Conservation (phyloP, 2,329 filamentous ascomycete genomes). For the Penicillium aurantiogriseum region DNA sequence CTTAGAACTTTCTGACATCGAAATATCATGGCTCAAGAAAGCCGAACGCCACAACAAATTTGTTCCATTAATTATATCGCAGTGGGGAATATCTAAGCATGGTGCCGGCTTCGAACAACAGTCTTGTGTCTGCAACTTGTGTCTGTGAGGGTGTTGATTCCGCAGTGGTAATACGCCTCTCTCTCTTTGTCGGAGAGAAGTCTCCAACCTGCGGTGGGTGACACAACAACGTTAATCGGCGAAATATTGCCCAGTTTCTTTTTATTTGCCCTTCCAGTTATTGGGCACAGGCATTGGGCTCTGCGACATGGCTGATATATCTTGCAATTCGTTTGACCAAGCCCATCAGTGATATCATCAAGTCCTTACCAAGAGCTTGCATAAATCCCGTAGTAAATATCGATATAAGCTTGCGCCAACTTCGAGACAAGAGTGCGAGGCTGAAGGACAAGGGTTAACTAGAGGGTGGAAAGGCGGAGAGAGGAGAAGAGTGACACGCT, state of each 20-base stretch:
- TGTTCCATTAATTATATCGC: background rate
- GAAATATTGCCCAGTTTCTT: background rate
- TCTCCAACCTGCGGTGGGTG: background rate
- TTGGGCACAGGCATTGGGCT: background rate
- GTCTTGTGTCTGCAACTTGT: background rate
- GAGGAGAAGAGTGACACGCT: background rate
- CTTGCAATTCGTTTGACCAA: background rate
- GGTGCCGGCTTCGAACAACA: background rate
- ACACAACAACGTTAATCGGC: background rate
- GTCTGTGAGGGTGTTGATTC: background rate
- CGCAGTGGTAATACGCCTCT: background rate
- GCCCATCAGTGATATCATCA: background rate
- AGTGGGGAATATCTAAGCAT: background rate
- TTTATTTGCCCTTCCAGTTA: background rate
- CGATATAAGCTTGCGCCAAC: background rate
- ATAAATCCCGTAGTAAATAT: background rate
- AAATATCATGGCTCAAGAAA: background rate
- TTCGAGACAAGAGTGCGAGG: background rate
- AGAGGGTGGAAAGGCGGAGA: background rate
- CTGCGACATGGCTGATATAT: background rate
- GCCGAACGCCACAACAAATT: background rate
- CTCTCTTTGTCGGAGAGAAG: background rate
- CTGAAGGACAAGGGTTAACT: too few species aligned
- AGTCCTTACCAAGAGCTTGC: background rate
- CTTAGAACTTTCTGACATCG: background rate